phyloP scores from a whole-genome alignment of 306 rosid genomes.

The Ammopiptanthus mongolicus region DNA sequence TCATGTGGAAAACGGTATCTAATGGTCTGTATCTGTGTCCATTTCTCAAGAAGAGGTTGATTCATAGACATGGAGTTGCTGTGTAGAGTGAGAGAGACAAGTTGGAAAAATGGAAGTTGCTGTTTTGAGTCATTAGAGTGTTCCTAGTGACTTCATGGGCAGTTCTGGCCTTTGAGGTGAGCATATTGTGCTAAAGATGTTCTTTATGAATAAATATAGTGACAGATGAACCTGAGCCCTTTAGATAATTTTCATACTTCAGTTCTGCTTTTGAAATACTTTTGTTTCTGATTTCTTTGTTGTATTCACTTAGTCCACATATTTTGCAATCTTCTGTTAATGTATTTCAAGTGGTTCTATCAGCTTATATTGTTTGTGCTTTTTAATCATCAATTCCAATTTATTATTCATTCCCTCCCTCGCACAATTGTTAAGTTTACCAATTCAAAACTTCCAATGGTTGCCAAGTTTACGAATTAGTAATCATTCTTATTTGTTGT shows the following conservation, averaged over 20 bases:
- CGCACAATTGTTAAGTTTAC: no score
- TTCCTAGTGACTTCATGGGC: constrained; percentile 61
- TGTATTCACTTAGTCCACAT: no score
- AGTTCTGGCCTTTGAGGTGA: constrained; percentile 65
- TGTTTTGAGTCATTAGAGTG: constrained; percentile 60
- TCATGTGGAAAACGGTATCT: no score
- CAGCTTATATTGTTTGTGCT: no score
- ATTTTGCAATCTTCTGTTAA: no score
- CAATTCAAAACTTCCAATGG: not conserved
- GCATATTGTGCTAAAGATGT: not conserved
- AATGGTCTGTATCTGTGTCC: no score
- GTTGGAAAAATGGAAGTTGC: constrained; percentile 51
- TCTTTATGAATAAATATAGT: not conserved
- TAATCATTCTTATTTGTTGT: not conserved
- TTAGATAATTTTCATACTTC: not conserved
- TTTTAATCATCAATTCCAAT: no score
- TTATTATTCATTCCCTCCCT: no score
- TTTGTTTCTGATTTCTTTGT: no score
- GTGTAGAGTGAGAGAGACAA: constrained; percentile 53
- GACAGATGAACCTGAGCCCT: not conserved
- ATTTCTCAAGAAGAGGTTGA: constrained; percentile 57
- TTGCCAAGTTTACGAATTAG: not conserved
- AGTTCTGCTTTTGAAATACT: no score
- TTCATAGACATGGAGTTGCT: constrained; percentile 53
- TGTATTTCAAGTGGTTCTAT: no score